These are phyloP conservation scores for Myxozyma neotropica DNA, from an alignment of 805 yeast genomes.

Conservation along the genomic window DNA sequence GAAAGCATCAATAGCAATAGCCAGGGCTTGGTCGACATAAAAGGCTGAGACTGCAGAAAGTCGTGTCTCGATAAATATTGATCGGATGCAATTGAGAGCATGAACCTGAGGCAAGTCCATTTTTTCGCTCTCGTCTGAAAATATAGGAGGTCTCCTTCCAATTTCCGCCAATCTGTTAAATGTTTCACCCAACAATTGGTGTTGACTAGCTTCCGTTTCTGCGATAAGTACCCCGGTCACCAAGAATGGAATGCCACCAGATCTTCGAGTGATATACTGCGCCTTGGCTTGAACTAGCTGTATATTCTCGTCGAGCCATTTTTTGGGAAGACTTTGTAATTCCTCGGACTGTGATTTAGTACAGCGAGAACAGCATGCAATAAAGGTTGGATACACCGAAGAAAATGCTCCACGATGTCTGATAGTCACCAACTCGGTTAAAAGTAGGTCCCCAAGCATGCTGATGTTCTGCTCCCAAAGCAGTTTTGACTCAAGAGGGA, in stretches of 20 bases:
- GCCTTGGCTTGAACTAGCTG: conserved; percentile 55
- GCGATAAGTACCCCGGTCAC: conserved; percentile 74
- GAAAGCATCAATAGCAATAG: conserved; percentile 64
- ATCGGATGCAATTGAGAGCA: conserved; percentile 83
- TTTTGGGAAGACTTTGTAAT: conserved; percentile 48
- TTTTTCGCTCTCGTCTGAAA: conserved; percentile 55
- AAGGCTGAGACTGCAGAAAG: conserved; percentile 56
- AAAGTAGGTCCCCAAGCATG: conserved; percentile 55
- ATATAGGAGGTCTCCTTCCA: conserved; percentile 54
- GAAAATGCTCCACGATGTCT: conserved; percentile 93
- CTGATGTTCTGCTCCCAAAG: conserved; percentile 36
- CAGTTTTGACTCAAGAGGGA: conserved; percentile 22
- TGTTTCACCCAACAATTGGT: conserved; percentile 52
- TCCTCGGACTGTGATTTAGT: conserved; percentile 37
- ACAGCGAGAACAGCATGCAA: conserved; percentile 65
- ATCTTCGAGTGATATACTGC: conserved; percentile 80
- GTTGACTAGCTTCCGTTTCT: conserved; percentile 40
- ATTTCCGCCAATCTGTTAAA: conserved; percentile 56
- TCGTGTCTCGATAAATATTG: conserved; percentile 69
- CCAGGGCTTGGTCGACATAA: conserved; percentile 60
- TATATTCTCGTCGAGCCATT: conserved; percentile 66
- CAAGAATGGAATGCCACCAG: conserved; percentile 88
- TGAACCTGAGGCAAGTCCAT: conserved; percentile 89
- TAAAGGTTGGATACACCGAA: conserved; percentile 80
- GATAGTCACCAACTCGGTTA: conserved; percentile 69